These are phyloP conservation scores for Monosporascus sp. DNA, from an alignment of 2,329 filamentous ascomycete genomes.

Conservation along the genomic window DNA sequence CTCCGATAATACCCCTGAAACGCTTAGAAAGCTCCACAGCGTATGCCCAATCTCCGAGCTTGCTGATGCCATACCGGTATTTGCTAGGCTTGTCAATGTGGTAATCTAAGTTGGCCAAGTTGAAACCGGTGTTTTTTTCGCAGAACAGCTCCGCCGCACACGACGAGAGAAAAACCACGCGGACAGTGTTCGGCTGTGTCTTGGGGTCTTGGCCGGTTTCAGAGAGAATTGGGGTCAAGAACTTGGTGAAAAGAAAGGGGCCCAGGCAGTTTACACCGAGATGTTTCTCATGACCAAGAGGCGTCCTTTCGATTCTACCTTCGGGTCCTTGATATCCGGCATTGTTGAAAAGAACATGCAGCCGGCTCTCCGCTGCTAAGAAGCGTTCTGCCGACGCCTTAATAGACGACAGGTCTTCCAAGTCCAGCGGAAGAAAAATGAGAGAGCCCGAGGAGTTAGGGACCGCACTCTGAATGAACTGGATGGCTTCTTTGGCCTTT, in stretches of 20 bases:
- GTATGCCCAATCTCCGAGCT: no score
- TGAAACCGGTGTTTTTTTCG: neutral
- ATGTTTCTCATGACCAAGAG: slow-evolving; percentile 2
- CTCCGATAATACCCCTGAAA: no score
- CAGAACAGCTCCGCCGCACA: no score
- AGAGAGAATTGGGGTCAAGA: neutral
- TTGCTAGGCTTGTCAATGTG: no score
- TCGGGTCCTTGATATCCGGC: neutral
- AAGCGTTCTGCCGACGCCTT: slow-evolving; percentile 1
- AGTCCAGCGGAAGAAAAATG: neutral
- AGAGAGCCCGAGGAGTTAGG: neutral
- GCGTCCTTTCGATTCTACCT: neutral
- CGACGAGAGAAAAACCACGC: neutral
- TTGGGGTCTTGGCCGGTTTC: neutral
- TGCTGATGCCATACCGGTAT: no score
- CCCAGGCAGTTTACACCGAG: neutral
- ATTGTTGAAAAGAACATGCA: slow-evolving; percentile 4
- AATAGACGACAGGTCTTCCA: neutral
- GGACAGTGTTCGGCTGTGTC: neutral
- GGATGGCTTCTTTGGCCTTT: neutral
- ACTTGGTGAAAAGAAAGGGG: neutral
- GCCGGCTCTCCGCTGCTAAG: neutral
- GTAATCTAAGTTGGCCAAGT: no score
- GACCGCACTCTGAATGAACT: neutral
- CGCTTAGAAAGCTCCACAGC: no score